phyloP scores from a whole-genome alignment of 768 basidiomycete species.

The Serendipita sp. region DNA sequence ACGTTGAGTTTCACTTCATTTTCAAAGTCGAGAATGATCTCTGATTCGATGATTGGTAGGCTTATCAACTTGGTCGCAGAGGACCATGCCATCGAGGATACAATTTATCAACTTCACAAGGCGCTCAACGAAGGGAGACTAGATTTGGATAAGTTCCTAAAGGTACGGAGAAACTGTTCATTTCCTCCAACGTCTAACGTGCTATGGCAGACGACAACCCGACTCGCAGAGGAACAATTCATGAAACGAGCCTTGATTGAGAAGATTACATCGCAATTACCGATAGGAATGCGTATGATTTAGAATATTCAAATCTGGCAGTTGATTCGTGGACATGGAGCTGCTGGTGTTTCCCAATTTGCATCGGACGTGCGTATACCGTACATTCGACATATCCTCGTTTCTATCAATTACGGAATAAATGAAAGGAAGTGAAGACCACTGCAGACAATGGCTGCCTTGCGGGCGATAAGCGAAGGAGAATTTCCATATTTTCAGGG shows the following conservation, averaged over 20 bases:
- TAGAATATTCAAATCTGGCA: not conserved
- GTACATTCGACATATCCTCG: not conserved
- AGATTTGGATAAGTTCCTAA: constrained; percentile 86
- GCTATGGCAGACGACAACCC: constrained; percentile 49
- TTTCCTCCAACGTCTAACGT: constrained; percentile 10
- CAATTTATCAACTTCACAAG: constrained; percentile 89
- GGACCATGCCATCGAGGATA: constrained; percentile 96
- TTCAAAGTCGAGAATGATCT: not conserved
- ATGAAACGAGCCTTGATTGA: constrained; percentile 91
- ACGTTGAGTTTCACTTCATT: constrained; percentile 20
- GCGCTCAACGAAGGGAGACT: constrained; percentile 83
- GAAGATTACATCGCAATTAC: constrained; percentile 44
- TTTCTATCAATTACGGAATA: no score
- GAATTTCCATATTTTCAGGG: no score
- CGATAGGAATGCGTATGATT: constrained; percentile 11
- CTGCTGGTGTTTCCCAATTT: no score
- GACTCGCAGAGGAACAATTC: constrained; percentile 89
- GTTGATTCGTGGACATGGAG: no score
- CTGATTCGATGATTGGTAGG: constrained; percentile 29
- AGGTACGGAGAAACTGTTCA: constrained; percentile 36
- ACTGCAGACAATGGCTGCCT: not conserved
- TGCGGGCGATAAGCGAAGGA: no score
- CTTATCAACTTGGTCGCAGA: constrained; percentile 96
- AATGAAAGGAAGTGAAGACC: not conserved
- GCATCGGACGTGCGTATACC: not conserved